Evolutionary conservation across 768 basidiomycete species (phyloP).

Genomic region (Lactarius pseudohatsudake): DNA sequence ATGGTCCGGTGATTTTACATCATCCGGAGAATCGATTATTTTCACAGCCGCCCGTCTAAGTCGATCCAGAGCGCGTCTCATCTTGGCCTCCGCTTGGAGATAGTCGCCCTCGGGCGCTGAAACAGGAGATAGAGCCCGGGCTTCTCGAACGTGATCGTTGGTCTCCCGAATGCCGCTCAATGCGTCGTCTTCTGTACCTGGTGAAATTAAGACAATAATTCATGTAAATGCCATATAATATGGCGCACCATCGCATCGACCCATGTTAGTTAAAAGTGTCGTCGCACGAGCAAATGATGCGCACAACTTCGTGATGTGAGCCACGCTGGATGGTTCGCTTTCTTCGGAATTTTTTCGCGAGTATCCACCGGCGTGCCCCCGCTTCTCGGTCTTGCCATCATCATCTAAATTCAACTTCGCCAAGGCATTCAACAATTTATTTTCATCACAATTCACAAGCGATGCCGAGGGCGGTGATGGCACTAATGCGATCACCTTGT

Average conservation of each 20-base stretch:
- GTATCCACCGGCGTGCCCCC: not conserved
- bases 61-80: constrained; percentile 61
- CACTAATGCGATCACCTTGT: constrained; percentile 16
- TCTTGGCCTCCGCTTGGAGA: constrained; percentile 47
- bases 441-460: constrained; percentile 5
- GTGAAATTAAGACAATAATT: constrained; percentile 2
- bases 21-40: constrained; percentile 41
- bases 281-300: constrained; percentile 26
- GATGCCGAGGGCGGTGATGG: constrained; percentile 20
- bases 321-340: constrained; percentile 5
- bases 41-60: constrained; percentile 52
- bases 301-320: constrained; percentile 24
- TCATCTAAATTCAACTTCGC: constrained; percentile 20
- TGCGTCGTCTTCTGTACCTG: constrained; percentile 16
- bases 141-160: constrained; percentile 15
- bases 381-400: constrained; percentile 3
- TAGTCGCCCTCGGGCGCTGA: constrained; percentile 38
- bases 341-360: not conserved
- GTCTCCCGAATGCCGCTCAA: constrained; percentile 20
- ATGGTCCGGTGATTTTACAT: constrained; percentile 4
- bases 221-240: not conserved
- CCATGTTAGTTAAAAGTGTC: constrained; percentile 15
- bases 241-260: constrained; percentile 19
- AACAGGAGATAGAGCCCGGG: not conserved
- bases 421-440: constrained; percentile 17